Percentiles rank a stretch among this genome's conserved stretches.
Conservation (phyloP, 2,329 filamentous ascomycete species). For the Didymella keratinophila region DNA sequence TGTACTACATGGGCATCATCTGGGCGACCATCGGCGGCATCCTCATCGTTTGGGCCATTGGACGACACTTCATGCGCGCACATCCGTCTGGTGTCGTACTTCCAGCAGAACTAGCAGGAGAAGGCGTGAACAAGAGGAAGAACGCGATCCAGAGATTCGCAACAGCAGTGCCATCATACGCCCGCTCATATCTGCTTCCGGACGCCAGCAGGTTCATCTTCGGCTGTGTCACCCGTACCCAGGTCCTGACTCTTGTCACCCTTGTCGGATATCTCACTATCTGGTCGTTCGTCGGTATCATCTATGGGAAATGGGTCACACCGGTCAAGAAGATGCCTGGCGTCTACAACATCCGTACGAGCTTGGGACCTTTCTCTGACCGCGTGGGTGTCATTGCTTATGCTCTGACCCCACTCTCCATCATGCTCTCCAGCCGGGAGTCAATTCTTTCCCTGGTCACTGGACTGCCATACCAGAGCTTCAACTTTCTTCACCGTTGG, state of each 20-base stretch:
- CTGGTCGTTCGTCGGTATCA: slow-evolving; percentile 70
- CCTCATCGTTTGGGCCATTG: slow-evolving; percentile 55
- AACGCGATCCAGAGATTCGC: slow-evolving; percentile 37
- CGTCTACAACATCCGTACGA: slow-evolving; percentile 69
- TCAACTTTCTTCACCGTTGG: slow-evolving; percentile 63
- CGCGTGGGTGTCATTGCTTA: slow-evolving; percentile 75
- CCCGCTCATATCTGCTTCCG: slow-evolving; percentile 65
- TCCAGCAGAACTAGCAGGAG: slow-evolving; percentile 27
- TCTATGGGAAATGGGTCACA: slow-evolving; percentile 73
- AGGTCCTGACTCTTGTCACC: slow-evolving; percentile 67
- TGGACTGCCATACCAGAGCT: slow-evolving; percentile 76
- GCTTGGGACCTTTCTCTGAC: slow-evolving; percentile 72
- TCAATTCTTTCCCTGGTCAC: slow-evolving; percentile 74
- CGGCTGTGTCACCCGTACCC: slow-evolving; percentile 72
- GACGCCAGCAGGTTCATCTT: slow-evolving; percentile 67
- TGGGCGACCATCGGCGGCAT: slow-evolving; percentile 63
- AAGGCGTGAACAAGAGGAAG: slow-evolving; percentile 34
- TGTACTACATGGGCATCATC: slow-evolving; percentile 65
- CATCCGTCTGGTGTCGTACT: slow-evolving; percentile 39
- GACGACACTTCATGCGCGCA: slow-evolving; percentile 41
- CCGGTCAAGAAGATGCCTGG: slow-evolving; percentile 65
- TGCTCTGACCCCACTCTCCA: slow-evolving; percentile 74
- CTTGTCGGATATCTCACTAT: slow-evolving; percentile 70
- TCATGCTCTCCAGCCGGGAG: slow-evolving; percentile 73
- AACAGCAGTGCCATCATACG: slow-evolving; percentile 52